Evolutionary conservation across 1,139 yeast species (phyloP).

Genomic region (Sugiyamaella japonica): DNA sequence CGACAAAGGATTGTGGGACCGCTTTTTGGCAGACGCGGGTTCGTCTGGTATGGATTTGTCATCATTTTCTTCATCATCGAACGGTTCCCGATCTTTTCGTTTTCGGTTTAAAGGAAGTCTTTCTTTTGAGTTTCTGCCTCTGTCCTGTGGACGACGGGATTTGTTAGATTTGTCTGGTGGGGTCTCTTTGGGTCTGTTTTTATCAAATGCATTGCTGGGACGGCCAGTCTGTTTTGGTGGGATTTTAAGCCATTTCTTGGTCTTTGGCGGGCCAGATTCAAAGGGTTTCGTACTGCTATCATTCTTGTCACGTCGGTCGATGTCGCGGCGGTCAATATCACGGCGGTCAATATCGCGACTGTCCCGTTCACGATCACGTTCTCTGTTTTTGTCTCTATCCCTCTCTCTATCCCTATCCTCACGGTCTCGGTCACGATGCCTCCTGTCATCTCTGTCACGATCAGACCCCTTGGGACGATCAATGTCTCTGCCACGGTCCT

Average conservation of each 20-base stretch:
- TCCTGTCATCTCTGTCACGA: slow-evolving; percentile 2
- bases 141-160: slow-evolving; percentile 1
- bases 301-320: background rate
- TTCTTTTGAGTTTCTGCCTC: background rate
- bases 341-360: background rate
- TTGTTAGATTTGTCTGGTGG: background rate
- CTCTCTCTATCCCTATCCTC: background rate
- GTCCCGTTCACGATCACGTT: background rate
- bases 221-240: slow-evolving; percentile 3
- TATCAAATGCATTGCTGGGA: background rate
- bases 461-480: background rate
- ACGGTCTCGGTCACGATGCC: slow-evolving; percentile 5
- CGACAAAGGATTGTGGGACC: background rate
- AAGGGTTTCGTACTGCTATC: background rate
- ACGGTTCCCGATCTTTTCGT: slow-evolving; percentile 5
- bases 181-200: background rate
- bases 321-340: background rate
- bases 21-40: background rate
- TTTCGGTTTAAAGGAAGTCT: background rate
- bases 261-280: background rate
- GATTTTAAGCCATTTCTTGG: slow-evolving; percentile 11
- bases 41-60: background rate
- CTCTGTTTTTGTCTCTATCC: background rate
- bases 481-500: slow-evolving; percentile 1
- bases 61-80: background rate